Base-by-base conservation (phyloP, 768 basidiomycete genomes). In the Naematelia encephala region DNA sequence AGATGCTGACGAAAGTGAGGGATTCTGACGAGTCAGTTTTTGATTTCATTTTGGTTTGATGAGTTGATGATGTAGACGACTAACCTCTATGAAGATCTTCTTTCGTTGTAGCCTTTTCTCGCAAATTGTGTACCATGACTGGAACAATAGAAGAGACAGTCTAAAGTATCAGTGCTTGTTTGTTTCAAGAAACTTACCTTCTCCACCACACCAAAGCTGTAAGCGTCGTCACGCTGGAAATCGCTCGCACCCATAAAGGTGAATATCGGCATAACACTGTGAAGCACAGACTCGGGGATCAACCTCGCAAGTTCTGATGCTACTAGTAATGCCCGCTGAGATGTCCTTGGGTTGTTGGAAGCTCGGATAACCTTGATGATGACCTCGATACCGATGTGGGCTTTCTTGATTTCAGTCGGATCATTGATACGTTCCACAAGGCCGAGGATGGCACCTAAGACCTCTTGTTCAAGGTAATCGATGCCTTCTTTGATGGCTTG, bases 211-310 rank as follows among this genome's bases (percentile, higher is more conserved):
- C 86, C 85, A 81, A 96, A 94, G 71, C 89, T 93, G 78, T 94
- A 93, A 0, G 88, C 84, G 73, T 99, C 96, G 65, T 99, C 96
- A 48, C 92, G 84, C 71, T 96, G 94, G 80, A 97, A 90, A 16
- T 97, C 87, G 62, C 91, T 93, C n/a, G 93, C 90, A 19, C 96
- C 94, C 91, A 98, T 97, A 79, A 97, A 98, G 0, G 93, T 97
- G 80, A 99, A 98, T 46, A 99, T 86, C 2, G 96, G 94, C 90
- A 99, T 96, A 51, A 97, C 83, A 66, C 94, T 91, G 70, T 89
- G 90, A 12, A 98, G 81, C 27, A 94, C 90, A 11, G 91, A 89
- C 56, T 93, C 90, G 0, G 94, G 92, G 0, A 87, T 86, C 30
- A 97, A 80, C 16, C 86, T 83, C 2, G 91, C 89, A 56, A 98